Percentiles rank a stretch among this genome's conserved stretches.
These are phyloP conservation scores for Penicillium concentricum DNA, from an alignment of 2,329 filamentous ascomycete genomes.

Conservation along the genomic window DNA sequence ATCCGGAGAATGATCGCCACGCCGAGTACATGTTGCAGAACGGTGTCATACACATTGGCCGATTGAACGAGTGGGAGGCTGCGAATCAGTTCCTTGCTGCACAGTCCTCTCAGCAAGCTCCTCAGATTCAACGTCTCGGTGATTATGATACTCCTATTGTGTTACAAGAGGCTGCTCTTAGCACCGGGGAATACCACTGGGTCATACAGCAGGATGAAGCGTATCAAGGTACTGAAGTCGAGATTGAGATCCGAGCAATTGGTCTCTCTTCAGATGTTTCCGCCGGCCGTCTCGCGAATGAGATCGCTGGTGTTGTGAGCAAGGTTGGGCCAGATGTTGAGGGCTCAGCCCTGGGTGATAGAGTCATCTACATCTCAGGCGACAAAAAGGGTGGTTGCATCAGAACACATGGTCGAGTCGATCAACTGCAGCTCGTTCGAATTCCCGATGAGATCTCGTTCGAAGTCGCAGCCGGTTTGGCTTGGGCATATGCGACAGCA, in stretches of 20 bases:
- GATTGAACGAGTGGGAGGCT: slow-evolving; percentile 11
- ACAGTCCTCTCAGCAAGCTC: neutral
- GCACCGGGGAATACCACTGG: slow-evolving; percentile 2
- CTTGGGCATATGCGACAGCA: slow-evolving; percentile 8
- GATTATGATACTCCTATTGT: slow-evolving; percentile 8
- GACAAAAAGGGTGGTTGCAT: neutral
- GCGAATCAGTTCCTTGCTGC: slow-evolving; percentile 16
- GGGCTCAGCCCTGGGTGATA: slow-evolving; percentile 7
- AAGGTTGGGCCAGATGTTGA: slow-evolving; percentile 8
- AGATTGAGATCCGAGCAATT: slow-evolving; percentile 13
- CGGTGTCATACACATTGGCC: slow-evolving; percentile 14
- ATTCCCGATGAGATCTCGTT: slow-evolving; percentile 9
- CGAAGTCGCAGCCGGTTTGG: slow-evolving; percentile 11
- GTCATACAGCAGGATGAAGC: neutral
- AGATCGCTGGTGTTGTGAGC: slow-evolving; percentile 16
- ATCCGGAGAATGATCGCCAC: slow-evolving; percentile 9
- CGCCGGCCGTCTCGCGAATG: neutral
- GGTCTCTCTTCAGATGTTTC: slow-evolving; percentile 5
- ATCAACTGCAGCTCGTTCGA: slow-evolving; percentile 2
- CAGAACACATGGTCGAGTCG: slow-evolving; percentile 8
- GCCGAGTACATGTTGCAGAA: slow-evolving; percentile 18
- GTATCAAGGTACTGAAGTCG: slow-evolving; percentile 4
- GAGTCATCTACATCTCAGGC: slow-evolving; percentile 9
- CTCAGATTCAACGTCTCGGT: slow-evolving; percentile 5
- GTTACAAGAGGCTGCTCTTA: neutral